Base-by-base conservation (phyloP, 1,284 basidiomycete species). In the Neonothopanus nambi region DNA sequence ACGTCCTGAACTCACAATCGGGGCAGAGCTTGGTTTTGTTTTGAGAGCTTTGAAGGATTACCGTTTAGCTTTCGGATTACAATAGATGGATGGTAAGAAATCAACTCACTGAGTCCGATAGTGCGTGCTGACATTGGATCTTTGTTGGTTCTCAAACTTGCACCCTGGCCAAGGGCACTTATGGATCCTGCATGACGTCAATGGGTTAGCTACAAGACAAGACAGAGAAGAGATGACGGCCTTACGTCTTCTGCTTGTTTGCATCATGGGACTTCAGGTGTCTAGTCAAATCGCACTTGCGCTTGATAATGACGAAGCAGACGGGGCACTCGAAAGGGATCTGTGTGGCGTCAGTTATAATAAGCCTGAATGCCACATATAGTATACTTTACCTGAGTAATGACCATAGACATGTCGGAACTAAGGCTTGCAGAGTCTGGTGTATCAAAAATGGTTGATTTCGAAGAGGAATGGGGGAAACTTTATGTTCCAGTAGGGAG, bases 71-170 rank as follows among this genome's bases (percentile, higher is more conserved):
- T 17, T 18, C 20, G 20, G 9, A 23, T 17, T 8, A 26, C 8
- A 17, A 6, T 6, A n/a, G n/a, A 5, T 21, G 15, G 17, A 2
- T 15, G 18, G 24, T 3, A 48, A 11, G 35, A 38, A 11, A 28
- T 18, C 11, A 42, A 44, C 49, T 46, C 23, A 52, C 51, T 55
- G 53, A 11, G 48, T 51, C 5, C 53, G 42, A 23, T 50, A 50
- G 20, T 55, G 53, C 1, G 48, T 51, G 21, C 45, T 28, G 15
- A 55, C 15, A 28, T 55, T 55, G 41, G 33, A 33, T 30, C 35
- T 44, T 30, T 55, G 53, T 5, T 39, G 20, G 28, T 30, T 37
- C 15, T 35, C 18, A 28, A 33, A 46, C 28, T 8, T 23, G 35
- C 53, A 55, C 18, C 37, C 48, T 11, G 23, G 35, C 48, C 47